Evolutionary conservation across 768 basidiomycete genomes (phyloP), one percentile per base, ranked within the genome.

Genomic region (Pisolithus marmoratus): DNA sequence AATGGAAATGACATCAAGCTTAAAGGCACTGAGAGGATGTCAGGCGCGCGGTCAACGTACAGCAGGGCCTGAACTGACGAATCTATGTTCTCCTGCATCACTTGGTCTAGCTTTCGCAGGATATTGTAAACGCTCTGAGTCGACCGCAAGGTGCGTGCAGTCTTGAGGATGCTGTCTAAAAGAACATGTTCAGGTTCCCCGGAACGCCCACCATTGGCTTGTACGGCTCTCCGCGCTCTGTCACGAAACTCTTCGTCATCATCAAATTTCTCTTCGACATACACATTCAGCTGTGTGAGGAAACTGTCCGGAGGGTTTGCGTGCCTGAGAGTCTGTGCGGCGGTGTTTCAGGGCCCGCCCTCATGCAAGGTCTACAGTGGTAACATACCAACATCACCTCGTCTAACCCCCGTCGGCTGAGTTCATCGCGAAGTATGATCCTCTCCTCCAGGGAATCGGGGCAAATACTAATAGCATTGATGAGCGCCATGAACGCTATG

Each of bases 261-360:
- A 60, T 94, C 92, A 42, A 85, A 88, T 58, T 90, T 89, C 65
- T 94, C 92, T 55, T 95, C 92, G 0, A 81, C 78, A 59, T 93
- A 95, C 24, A 90, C 76, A 55, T 86, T 80, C 6, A 94, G 69
- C 59, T 94, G 93, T 0, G 76, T 86, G n/a, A 87, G 63, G n/a
- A 95, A 69, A 4, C 59, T 64, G n/a, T 87, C 90, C 7, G 90
- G 87, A 2, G 90, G 89, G 59, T 80, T 78, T 37, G 83, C 72
- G 58, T 90, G 90, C 54, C 84, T 78, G 7, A 94, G 72, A 4
- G 82, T 80, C 92, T 94, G 57, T 12, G 38, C 14, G 14, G 46
- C 38, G 26, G 44, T 27, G 38, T 46, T 9, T 52, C 12, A 47
- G 54, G 24, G 38, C 37, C 46, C 29, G 9, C 29, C 29, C 27